These are phyloP conservation scores for Lavandula angustifolia DNA, from an alignment of 257 asterid genomes.

Conservation along the genomic window DNA sequence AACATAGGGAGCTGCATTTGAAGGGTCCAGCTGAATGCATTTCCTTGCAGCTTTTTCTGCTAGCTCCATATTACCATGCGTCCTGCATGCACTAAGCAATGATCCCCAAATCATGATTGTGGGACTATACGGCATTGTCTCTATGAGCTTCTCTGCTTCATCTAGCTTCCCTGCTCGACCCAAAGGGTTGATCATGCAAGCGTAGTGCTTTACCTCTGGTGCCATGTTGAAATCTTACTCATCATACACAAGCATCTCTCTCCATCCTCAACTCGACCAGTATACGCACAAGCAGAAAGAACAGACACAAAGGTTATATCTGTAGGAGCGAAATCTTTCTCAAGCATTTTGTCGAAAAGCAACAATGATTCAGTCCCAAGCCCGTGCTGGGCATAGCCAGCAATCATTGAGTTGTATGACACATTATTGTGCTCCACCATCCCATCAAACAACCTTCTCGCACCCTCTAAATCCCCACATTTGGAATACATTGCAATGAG, in stretches of 20 bases:
- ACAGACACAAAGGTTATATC: constrained; percentile 69
- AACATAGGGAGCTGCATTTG: constrained; percentile 67
- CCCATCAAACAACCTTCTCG: constrained; percentile 52
- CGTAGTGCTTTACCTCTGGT: constrained; percentile 62
- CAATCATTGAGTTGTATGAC: constrained; percentile 66
- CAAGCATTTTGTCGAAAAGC: constrained; percentile 59
- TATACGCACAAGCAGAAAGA: constrained; percentile 73
- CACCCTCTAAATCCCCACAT: constrained; percentile 66
- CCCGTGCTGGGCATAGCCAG: constrained; percentile 83
- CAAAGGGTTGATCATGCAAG: constrained; percentile 75
- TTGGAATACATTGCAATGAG: constrained; percentile 74
- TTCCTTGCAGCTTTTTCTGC: constrained; percentile 67
- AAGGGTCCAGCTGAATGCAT: constrained; percentile 63
- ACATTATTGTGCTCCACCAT: constrained; percentile 64
- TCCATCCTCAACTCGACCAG: constrained; percentile 75
- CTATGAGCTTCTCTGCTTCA: constrained; percentile 60
- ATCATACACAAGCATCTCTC: constrained; percentile 51
- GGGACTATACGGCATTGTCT: constrained; percentile 64
- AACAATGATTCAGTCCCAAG: constrained; percentile 50
- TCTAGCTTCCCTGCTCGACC: constrained; percentile 70
- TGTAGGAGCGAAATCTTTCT: constrained; percentile 45
- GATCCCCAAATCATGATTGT: constrained; percentile 65
- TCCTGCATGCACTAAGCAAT: constrained; percentile 63
- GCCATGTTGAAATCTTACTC: constrained; percentile 55
- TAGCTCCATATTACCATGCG: constrained; percentile 51